Percentiles rank a stretch among this genome's conserved stretches.
These are phyloP conservation scores for Diaporthe sp. DNA, from an alignment of 2,329 filamentous ascomycete genomes.

Conservation along the genomic window DNA sequence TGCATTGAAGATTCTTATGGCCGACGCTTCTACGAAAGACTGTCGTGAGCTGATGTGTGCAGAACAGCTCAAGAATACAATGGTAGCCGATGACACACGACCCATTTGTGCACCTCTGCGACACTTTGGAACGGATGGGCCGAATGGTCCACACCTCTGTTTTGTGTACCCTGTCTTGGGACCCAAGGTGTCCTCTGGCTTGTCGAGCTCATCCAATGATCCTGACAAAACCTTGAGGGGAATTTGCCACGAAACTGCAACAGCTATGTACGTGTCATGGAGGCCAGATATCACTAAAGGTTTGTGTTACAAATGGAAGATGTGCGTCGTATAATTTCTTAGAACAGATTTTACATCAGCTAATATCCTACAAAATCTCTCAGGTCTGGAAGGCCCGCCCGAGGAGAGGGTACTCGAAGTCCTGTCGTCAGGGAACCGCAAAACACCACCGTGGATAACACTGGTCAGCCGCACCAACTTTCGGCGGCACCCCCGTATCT, in stretches of 20 bases:
- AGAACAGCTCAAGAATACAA: neutral
- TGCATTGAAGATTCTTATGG: neutral
- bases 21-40: neutral
- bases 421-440: neutral
- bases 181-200: neutral
- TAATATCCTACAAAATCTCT: neutral
- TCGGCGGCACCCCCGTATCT: neutral
- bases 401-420: neutral
- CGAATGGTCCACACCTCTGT: neutral
- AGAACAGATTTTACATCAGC: neutral
- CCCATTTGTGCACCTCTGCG: neutral
- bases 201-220: neutral
- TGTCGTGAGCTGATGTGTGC: neutral
- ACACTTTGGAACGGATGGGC: neutral
- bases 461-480: neutral
- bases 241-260: neutral
- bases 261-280: neutral
- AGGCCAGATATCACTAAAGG: neutral
- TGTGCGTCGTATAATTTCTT: neutral
- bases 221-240: neutral
- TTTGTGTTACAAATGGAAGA: neutral
- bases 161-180: neutral
- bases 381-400: neutral
- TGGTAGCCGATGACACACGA: neutral
- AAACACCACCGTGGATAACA: neutral